Evolutionary conservation across 371 early-diverging fungal species (phyloP).

Genomic region (Mortierella sp.): DNA sequence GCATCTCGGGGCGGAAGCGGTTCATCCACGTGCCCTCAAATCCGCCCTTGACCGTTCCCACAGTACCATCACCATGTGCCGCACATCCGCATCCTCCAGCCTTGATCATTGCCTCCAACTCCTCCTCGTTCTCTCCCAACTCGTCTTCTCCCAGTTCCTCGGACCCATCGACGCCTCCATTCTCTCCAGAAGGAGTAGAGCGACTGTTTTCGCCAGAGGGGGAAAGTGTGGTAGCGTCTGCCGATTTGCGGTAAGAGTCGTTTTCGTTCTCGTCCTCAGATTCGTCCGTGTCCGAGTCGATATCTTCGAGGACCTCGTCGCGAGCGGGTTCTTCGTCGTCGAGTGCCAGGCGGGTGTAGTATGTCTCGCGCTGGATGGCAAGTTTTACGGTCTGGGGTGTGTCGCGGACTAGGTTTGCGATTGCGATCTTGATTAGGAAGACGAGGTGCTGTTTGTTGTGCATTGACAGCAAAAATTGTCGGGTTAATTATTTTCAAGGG

Average conservation of each 20-base stretch:
- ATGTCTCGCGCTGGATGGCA: slow-evolving; percentile 63
- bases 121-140: slow-evolving; percentile 32
- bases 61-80: slow-evolving; percentile 44
- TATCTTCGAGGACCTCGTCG: slow-evolving; percentile 54
- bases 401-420: slow-evolving; percentile 61
- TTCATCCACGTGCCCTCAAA: slow-evolving; percentile 57
- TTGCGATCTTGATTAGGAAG: slow-evolving; percentile 56
- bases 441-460: slow-evolving; percentile 54
- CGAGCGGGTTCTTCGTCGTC: slow-evolving; percentile 56
- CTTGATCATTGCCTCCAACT: slow-evolving; percentile 53
- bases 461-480: not conserved
- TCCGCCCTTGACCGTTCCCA: slow-evolving; percentile 46
- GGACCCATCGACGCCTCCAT: not conserved
- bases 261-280: slow-evolving; percentile 36
- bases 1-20: slow-evolving; percentile 39
- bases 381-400: slow-evolving; percentile 59
- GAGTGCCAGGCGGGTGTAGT: slow-evolving; percentile 51
- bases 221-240: not conserved
- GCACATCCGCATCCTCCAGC: slow-evolving; percentile 57
- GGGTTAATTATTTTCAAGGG: not conserved
- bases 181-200: not conserved
- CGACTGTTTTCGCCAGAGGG: not conserved
- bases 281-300: slow-evolving; percentile 42
- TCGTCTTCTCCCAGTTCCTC: slow-evolving; percentile 20
- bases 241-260: not conserved